Evolutionary conservation across 2,329 filamentous ascomycete species (phyloP).

Genomic region (Diaporthe sp.): DNA sequence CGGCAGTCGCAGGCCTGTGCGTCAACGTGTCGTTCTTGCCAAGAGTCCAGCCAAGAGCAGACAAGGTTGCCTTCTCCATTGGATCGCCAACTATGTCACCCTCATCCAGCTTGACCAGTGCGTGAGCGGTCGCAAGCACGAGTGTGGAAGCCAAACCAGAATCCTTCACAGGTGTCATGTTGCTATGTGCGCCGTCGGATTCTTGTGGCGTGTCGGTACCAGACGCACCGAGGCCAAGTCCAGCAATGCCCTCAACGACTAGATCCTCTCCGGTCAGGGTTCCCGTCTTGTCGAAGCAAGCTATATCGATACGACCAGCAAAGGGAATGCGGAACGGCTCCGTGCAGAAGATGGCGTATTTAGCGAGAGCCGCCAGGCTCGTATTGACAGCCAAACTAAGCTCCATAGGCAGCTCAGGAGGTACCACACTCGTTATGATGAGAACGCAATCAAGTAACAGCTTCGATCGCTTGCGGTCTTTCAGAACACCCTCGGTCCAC

Average conservation of each 20-base stretch:
- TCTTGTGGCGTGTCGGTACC: slow-evolving; percentile 74
- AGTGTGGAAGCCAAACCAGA: slow-evolving; percentile 86
- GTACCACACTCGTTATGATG: slow-evolving; percentile 97
- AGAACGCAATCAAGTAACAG: slow-evolving; percentile 96
- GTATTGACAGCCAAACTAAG: slow-evolving; percentile 97
- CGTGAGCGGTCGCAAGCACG: slow-evolving; percentile 94
- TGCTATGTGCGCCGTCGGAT: slow-evolving; percentile 83
- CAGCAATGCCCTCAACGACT: slow-evolving; percentile 96
- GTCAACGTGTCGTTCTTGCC: slow-evolving; percentile 87
- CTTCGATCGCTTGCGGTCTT: slow-evolving; percentile 97
- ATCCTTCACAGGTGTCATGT: slow-evolving; percentile 76
- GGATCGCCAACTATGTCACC: slow-evolving; percentile 97
- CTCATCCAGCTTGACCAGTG: slow-evolving; percentile 94
- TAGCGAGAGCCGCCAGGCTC: slow-evolving; percentile 91
- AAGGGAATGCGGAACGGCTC: slow-evolving; percentile 99
- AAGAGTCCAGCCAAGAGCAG: slow-evolving; percentile 91
- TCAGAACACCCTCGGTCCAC: slow-evolving; percentile 94
- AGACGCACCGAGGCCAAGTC: slow-evolving; percentile 74
- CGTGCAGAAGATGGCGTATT: slow-evolving; percentile 97
- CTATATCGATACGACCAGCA: slow-evolving; percentile 93
- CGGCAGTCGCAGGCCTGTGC: slow-evolving; percentile 66
- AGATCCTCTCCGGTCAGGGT: slow-evolving; percentile 96
- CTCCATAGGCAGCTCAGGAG: slow-evolving; percentile 99
- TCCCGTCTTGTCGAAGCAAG: slow-evolving; percentile 98
- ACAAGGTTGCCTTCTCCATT: slow-evolving; percentile 97